These are phyloP conservation scores for Zasmidium angulare DNA, from an alignment of 2,329 filamentous ascomycete species.

Conservation along the genomic window DNA sequence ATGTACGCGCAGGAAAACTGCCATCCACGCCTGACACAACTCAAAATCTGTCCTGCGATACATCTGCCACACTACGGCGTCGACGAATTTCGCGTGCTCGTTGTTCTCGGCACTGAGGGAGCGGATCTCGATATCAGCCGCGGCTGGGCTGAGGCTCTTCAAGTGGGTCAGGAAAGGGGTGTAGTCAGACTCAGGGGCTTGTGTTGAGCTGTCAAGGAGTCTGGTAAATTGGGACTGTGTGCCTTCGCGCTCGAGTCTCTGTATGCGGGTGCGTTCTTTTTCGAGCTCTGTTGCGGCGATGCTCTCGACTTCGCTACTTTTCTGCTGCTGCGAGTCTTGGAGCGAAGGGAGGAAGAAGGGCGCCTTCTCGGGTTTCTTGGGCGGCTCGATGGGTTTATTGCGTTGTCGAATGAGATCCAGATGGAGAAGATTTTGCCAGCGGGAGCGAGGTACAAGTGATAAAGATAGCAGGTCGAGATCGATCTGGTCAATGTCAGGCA, in stretches of 20 bases:
- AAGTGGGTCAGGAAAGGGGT: slow-evolving; percentile 72
- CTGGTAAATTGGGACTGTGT: slow-evolving; percentile 42
- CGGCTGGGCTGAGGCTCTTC: slow-evolving; percentile 76
- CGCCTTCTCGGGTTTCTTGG: slow-evolving; percentile 88
- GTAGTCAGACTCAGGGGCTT: slow-evolving; percentile 64
- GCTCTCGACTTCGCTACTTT: too few species aligned
- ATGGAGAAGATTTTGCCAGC: slow-evolving; percentile 93
- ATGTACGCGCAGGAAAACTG: slow-evolving; percentile 83
- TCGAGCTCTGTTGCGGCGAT: slow-evolving; percentile 31
- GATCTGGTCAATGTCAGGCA: slow-evolving; percentile 55
- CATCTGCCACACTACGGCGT: slow-evolving; percentile 73
- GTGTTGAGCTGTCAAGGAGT: slow-evolving; percentile 47
- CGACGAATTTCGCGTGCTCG: slow-evolving; percentile 77
- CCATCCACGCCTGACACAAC: slow-evolving; percentile 95
- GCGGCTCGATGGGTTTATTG: slow-evolving; percentile 90
- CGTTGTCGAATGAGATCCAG: slow-evolving; percentile 86
- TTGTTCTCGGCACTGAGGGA: slow-evolving; percentile 59
- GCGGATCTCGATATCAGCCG: slow-evolving; percentile 86
- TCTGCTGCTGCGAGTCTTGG: slow-evolving; percentile 34
- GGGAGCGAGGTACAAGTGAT: slow-evolving; percentile 82
- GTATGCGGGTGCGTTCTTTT: slow-evolving; percentile 34
- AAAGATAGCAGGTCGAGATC: slow-evolving; percentile 81
- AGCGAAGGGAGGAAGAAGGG: slow-evolving; percentile 89
- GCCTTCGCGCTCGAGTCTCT: slow-evolving; percentile 24
- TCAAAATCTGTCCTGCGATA: slow-evolving; percentile 78